Evolutionary conservation across 352 stramenopile species (phyloP), one percentile per base, ranked within the genome.

Genomic region (Phytophthora brassicae): DNA sequence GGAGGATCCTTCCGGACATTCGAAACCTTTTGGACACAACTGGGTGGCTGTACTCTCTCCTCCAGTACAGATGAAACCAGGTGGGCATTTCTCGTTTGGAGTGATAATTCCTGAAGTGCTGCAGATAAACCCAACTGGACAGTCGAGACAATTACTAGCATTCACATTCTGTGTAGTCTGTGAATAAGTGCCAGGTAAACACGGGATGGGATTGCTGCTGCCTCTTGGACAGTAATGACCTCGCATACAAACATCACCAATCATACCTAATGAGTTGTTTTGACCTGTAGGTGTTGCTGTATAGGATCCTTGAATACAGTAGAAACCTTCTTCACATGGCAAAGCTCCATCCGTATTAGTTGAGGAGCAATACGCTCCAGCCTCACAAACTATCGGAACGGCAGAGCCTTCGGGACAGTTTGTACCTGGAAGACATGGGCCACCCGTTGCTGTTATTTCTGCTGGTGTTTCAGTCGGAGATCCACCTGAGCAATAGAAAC

Each of bases 331-430:
- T 4, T 79, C 62, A 31, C 92, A 98, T 0, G 81, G 77, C 7
- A 92, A 26, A 5, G 87, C 84, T 31, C 74, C 66, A 11, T 91
- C 69, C 0, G 75, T 89, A 55, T 95, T 92, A 3, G 80, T 87
- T 4, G 86, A 91, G 0, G 77, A 75, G 43, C 88, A 96, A 50
- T 94, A 95, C 4, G 74, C 79, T 3, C 87, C 88, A 19, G 84
- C 85, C 33, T 78, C 75, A 33, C 88, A 96, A 23, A 92, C 77
- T 26, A 91, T 96, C 7, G 90, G 86, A 0, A 90, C 60, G 6
- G 86, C 84, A 0, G 90, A 97, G 2, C 78, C 88, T 60, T 92
- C 76, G 4, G 84, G 82, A 44, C 93, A 98, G 51, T 97, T 97
- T 14, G 84, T 86, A 4, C 93, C 93, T 11, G 71, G 69, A 8